phyloP scores from a whole-genome alignment of 352 stramenopile species.

The Phytophthora cryptogea region DNA sequence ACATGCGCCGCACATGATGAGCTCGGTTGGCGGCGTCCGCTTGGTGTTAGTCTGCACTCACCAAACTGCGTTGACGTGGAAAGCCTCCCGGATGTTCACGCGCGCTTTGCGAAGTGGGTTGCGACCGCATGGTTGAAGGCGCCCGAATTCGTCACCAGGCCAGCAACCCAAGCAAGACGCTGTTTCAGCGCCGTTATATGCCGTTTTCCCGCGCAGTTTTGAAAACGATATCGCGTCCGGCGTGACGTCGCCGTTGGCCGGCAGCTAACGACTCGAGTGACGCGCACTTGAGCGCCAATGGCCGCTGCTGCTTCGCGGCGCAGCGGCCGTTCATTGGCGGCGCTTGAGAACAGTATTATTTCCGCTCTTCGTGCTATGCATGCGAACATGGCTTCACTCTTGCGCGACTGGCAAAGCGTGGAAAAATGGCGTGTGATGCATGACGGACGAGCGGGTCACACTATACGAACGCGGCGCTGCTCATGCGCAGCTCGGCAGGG shows the following conservation, averaged over 20 bases:
- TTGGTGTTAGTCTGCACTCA: not conserved
- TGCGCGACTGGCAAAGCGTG: no score
- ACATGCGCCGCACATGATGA: no score
- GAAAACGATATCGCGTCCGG: not conserved
- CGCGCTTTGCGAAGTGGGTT: conserved; percentile 9
- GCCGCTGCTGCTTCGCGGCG: not conserved
- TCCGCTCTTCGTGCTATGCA: no score
- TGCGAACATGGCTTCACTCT: not conserved
- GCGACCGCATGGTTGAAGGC: conserved; percentile 5
- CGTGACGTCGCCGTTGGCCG: conserved; percentile 13
- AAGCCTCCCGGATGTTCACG: not conserved
- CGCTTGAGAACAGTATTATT: no score
- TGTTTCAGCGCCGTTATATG: conserved; percentile 5
- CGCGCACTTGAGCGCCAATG: conserved; percentile 19
- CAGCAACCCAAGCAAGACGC: not conserved
- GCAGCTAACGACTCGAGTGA: conserved; percentile 7
- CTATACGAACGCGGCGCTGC: not conserved
- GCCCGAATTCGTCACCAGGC: conserved; percentile 8
- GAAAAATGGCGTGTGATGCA: not conserved
- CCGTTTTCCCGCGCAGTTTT: conserved; percentile 5
- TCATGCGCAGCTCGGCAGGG: no score
- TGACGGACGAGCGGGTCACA: not conserved
- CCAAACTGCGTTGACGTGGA: not conserved
- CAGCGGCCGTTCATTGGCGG: conserved; percentile 11
- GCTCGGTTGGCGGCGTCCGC: no score